These are phyloP conservation scores for Anisodus tanguticus DNA, from an alignment of 257 asterid species.

Conservation along the genomic window DNA sequence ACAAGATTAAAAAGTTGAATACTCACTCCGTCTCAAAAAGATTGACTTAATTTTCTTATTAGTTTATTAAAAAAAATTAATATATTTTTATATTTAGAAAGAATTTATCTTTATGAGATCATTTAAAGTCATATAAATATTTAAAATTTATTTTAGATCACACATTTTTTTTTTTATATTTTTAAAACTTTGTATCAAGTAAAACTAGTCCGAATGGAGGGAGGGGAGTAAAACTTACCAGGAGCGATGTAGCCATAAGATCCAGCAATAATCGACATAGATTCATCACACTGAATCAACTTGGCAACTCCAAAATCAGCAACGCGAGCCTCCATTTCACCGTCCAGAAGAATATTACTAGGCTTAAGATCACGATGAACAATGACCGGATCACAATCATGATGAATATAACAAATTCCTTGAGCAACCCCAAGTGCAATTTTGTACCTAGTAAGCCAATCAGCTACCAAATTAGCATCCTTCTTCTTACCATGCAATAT, in stretches of 20 bases:
- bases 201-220: too few species aligned
- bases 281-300: slow-evolving; percentile 64
- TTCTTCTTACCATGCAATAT: slow-evolving; percentile 75
- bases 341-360: slow-evolving; percentile 72
- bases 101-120: too few species aligned
- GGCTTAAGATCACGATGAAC: slow-evolving; percentile 83
- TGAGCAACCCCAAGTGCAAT: slow-evolving; percentile 89
- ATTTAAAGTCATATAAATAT: too few species aligned
- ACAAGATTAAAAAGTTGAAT: too few species aligned
- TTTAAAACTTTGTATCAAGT: too few species aligned
- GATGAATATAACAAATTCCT: slow-evolving; percentile 87
- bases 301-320: slow-evolving; percentile 95
- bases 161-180: too few species aligned
- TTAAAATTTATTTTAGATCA: too few species aligned
- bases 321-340: slow-evolving; percentile 76
- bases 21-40: too few species aligned
- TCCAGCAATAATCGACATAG: slow-evolving; percentile 91
- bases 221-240: slow-evolving; percentile 42
- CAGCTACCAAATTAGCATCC: slow-evolving; percentile 55
- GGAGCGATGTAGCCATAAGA: slow-evolving; percentile 98
- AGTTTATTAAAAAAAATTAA: too few species aligned
- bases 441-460: slow-evolving; percentile 76
- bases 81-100: too few species aligned
- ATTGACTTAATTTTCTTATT: too few species aligned
- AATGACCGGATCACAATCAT: slow-evolving; percentile 82